Evolutionary conservation across 345 rosid species (phyloP), one percentile per base, ranked within the genome.

Genomic region (Viola odorata): DNA sequence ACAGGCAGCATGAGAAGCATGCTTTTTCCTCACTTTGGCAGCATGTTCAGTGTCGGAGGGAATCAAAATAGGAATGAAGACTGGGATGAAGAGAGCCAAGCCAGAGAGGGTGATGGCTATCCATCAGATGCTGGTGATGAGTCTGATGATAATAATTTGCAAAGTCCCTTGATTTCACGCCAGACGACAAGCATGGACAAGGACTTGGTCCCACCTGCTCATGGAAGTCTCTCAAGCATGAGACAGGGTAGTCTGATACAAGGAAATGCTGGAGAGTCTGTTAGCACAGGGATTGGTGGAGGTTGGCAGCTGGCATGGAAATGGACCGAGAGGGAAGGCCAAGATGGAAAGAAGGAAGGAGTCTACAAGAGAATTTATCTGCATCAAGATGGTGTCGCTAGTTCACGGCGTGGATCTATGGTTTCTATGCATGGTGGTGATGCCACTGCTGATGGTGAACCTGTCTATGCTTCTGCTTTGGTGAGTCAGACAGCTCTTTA

Each of bases 251-350:
- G 86, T 74, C 72, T 77, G 68, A 53, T 73, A 55, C 84, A 77
- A 50, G 91, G 82, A 55, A 79, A 75, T 73, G 78, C 70, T 3
- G 89, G 86, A 57, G 88, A 80, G 44, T 74, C 71, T 16, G 70
- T 61, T 13, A 75, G 85, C 56, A 74, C 79, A 71, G 95, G 82
- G 63, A 90, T 90, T 63, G 97, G 99, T 56, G 92, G 97, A 41
- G 97, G 96, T 42, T 94, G 99, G 99, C 97, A 94, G 72, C 78
- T 94, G 70, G 96, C 96, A n/a, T 94, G 96, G 97, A 82, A 94
- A 78, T 90, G 96, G 90, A 61, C 89, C 9, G 90, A 86, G 62
- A 85, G 74, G 68, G 95, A 85, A 60, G 86, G 77, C n/a, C 77
- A 59, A 45, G 84, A 80, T 16, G 96, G 96, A 41, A 76, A 80